A percentile compares a stretch with the other conserved stretches of the same genome.
Conservation (phyloP, 805 yeast species). For the Saturnispora galanensis region DNA sequence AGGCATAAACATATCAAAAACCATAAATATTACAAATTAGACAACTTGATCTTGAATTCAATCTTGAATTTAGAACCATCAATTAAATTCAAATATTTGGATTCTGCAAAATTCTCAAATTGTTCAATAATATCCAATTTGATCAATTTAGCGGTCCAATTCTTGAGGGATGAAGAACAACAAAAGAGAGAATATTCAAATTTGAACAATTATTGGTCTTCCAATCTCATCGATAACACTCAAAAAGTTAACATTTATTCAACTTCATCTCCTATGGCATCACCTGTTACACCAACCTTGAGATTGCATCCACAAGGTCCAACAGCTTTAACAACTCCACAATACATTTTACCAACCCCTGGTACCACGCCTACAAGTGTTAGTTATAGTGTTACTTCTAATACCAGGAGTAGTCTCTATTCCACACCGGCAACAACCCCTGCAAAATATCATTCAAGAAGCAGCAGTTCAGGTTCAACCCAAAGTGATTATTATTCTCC, state of each 20-base stretch:
- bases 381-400: conserved; percentile 4
- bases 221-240: no score
- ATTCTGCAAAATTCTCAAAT: conserved; percentile 11
- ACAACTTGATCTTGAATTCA: conserved; percentile 19
- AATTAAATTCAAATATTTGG: conserved; percentile 20
- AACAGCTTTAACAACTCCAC: conserved; percentile 7
- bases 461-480: conserved; percentile 4
- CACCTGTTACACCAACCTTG: conserved; percentile 18
- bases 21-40: conserved; percentile 25
- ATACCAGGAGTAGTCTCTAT: conserved; percentile 1
- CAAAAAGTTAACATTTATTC: conserved; percentile 11
- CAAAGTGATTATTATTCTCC: conserved; percentile 1
- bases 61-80: conserved; percentile 19
- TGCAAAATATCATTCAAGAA: conserved; percentile 5
- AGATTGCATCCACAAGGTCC: conserved; percentile 19
- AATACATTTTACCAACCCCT: conserved; percentile 21
- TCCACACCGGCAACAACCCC: conserved; percentile 5
- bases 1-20: conserved; percentile 24
- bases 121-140: conserved; percentile 18
- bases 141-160: conserved; percentile 19
- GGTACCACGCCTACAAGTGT: conserved; percentile 23
- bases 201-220: no score
- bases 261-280: conserved; percentile 22
- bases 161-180: conserved; percentile 19
- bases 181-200: conserved; percentile 11